Evolutionary conservation across 306 rosid species (phyloP).

Genomic region (Neltuma alba): DNA sequence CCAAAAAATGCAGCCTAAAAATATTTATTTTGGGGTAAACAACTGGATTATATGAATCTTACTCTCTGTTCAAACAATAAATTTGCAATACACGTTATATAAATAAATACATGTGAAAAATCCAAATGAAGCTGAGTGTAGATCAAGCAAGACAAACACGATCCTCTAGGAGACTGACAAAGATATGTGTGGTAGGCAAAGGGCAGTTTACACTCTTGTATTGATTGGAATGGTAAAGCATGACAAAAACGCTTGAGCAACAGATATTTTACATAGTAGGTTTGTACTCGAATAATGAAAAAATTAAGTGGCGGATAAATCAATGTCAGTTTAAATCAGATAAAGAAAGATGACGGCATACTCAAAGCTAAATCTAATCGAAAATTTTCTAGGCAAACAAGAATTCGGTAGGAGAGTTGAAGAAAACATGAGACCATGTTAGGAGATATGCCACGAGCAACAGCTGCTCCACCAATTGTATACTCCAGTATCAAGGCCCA

Average conservation of each 20-base stretch:
- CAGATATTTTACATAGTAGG: neutral
- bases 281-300: neutral
- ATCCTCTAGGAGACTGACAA: neutral
- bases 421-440: constrained; percentile 63
- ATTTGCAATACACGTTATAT: neutral
- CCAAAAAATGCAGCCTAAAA: constrained; percentile 84
- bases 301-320: neutral
- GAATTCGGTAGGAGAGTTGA: neutral
- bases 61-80: constrained; percentile 21
- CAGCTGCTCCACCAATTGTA: constrained; percentile 83
- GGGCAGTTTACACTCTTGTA: neutral
- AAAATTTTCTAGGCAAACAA: neutral
- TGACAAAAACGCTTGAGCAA: constrained; percentile 4
- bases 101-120: constrained; percentile 3
- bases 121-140: neutral
- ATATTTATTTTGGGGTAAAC: constrained; percentile 15
- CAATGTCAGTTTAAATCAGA: neutral
- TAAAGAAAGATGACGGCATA: neutral
- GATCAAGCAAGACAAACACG: constrained; percentile 6
- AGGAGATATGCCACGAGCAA: constrained; percentile 97
- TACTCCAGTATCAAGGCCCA: constrained; percentile 95
- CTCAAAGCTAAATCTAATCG: constrained; percentile 11
- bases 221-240: neutral
- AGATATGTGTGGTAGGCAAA: neutral
- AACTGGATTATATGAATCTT: constrained; percentile 12